A percentile compares a stretch with the other conserved stretches of the same genome.
These are phyloP conservation scores for Ramaria rubella DNA, from an alignment of 768 basidiomycete genomes.

Conservation along the genomic window DNA sequence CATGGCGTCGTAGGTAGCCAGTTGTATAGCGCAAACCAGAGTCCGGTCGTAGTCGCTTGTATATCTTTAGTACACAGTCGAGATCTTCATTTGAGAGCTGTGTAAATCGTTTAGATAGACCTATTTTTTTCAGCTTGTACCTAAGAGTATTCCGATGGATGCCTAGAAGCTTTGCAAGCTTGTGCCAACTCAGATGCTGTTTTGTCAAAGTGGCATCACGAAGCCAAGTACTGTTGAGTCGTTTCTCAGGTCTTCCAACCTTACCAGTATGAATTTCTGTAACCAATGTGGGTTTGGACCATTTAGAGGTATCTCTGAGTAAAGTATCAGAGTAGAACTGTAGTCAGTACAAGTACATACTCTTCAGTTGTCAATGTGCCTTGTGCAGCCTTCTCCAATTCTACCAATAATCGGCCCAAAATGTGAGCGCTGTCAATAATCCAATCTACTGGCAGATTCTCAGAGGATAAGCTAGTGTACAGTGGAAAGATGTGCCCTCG, in stretches of 20 bases:
- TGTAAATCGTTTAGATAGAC: constrained; percentile 14
- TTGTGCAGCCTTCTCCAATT: background rate
- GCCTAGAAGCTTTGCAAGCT: constrained; percentile 12
- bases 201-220: constrained; percentile 11
- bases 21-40: constrained; percentile 25
- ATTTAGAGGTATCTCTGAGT: background rate
- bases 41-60: constrained; percentile 16
- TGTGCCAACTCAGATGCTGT: constrained; percentile 14
- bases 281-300: constrained; percentile 4
- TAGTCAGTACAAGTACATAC: too few relatives aligned
- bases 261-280: constrained; percentile 5
- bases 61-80: constrained; percentile 14
- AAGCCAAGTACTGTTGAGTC: constrained; percentile 16
- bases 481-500: constrained; percentile 7
- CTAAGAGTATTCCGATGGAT: constrained; percentile 19
- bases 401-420: background rate
- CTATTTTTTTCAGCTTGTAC: constrained; percentile 12
- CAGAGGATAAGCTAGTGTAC: background rate
- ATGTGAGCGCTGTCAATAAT: background rate
- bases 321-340: background rate
- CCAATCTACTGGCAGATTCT: background rate
- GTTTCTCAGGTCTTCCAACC: constrained; percentile 15
- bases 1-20: constrained; percentile 23
- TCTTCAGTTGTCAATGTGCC: background rate
- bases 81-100: constrained; percentile 18